These are phyloP conservation scores for Hibiscus trionum DNA, from an alignment of 345 rosid genomes.

Conservation along the genomic window DNA sequence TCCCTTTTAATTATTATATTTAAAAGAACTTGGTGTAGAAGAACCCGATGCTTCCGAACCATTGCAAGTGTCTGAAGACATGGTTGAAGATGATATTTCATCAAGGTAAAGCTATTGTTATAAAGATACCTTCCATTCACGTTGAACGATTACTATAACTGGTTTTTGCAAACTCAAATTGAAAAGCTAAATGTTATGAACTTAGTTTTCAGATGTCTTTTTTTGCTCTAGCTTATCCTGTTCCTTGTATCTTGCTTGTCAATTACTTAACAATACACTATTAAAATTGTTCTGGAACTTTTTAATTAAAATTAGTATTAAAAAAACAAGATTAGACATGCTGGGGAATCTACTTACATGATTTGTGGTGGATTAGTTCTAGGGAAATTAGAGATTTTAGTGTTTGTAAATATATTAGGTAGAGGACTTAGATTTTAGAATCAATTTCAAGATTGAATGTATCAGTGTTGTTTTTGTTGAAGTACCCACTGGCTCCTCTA, in stretches of 20 bases:
- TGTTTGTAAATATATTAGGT: background rate
- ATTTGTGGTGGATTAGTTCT: background rate
- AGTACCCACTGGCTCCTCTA: background rate
- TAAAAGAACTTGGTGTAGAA: conserved; percentile 48
- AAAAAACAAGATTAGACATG: background rate
- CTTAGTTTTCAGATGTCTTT: background rate
- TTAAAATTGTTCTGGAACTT: background rate
- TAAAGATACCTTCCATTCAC: background rate
- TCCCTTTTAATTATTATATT: background rate
- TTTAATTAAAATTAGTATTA: background rate
- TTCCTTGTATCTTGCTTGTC: too few species aligned
- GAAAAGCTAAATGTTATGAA: background rate
- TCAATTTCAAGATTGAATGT: background rate
- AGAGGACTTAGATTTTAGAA: background rate
- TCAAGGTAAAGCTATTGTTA: conserved; percentile 45
- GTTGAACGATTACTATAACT: background rate
- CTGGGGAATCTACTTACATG: background rate
- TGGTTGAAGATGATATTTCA: conserved; percentile 69
- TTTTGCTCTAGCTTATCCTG: too few species aligned
- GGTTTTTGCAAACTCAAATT: background rate
- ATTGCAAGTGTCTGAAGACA: conserved; percentile 57
- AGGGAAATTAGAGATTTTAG: background rate
- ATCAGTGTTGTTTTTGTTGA: background rate
- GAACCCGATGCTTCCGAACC: conserved; percentile 50
- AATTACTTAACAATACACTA: background rate